A percentile compares a stretch with the other conserved stretches of the same genome.
Conservation (phyloP, 139 green algal genomes). For the Tetratostichococcus sp. region DNA sequence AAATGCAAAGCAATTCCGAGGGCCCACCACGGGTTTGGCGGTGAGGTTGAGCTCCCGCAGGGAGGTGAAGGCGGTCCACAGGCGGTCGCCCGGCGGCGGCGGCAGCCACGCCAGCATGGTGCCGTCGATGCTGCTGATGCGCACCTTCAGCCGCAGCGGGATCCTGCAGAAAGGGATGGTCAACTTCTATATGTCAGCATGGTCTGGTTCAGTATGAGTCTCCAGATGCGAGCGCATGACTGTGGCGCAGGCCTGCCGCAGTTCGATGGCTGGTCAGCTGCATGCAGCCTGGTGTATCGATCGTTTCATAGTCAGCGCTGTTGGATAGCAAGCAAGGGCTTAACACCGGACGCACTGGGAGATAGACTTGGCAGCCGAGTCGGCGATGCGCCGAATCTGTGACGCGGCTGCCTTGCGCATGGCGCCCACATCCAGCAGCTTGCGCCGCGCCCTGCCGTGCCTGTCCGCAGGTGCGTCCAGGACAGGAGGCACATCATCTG, state of each 20-base stretch:
- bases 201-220: too few relatives aligned
- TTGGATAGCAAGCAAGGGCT: too few relatives aligned
- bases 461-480: background rate
- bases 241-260: too few relatives aligned
- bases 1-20: too few relatives aligned
- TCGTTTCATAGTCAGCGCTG: too few relatives aligned
- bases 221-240: too few relatives aligned
- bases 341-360: conserved; percentile 13
- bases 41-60: conserved; percentile 27
- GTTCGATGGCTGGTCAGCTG: too few relatives aligned
- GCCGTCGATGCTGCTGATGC: conserved; percentile 35
- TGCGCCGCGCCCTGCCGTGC: background rate
- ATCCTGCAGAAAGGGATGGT: conserved; percentile 24
- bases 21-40: conserved; percentile 26
- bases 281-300: too few relatives aligned
- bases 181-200: too few relatives aligned
- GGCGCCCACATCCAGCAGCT: background rate
- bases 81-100: conserved; percentile 43
- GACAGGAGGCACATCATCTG: background rate
- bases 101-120: conserved; percentile 42
- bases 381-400: conserved; percentile 21
- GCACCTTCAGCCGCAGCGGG: conserved; percentile 39
- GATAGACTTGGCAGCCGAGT: conserved; percentile 21
- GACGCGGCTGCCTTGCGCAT: conserved; percentile 14
- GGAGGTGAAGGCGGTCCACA: conserved; percentile 45